Conservation (phyloP, 306 rosid species). For the Glycine tomentella region DNA sequence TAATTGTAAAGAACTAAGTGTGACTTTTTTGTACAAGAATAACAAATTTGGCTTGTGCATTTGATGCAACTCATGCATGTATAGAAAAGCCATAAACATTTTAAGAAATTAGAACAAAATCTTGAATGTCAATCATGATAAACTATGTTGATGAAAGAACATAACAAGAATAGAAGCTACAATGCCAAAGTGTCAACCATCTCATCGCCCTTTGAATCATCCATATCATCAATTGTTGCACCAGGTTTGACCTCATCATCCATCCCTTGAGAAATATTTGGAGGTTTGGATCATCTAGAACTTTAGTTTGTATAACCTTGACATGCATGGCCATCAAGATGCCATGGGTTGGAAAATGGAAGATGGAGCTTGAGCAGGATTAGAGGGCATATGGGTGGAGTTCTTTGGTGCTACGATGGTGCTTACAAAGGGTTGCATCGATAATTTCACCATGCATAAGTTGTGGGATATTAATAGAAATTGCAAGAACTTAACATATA, state of each 20-base stretch:
- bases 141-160: background rate
- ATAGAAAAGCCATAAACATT: background rate
- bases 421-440: too few relatives aligned
- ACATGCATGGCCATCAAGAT: background rate
- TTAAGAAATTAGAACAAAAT: background rate
- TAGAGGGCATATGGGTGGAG: too few relatives aligned
- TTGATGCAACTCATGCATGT: background rate
- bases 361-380: too few relatives aligned
- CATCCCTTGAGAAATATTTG: too few relatives aligned
- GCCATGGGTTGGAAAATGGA: background rate
- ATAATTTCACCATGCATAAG: too few relatives aligned
- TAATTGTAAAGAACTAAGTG: too few relatives aligned
- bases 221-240: background rate
- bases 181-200: background rate
- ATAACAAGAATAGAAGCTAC: background rate
- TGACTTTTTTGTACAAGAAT: background rate
- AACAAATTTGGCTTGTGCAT: background rate
- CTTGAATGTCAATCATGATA: too few relatives aligned
- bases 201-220: background rate
- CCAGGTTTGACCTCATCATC: background rate
- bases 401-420: too few relatives aligned
- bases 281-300: background rate
- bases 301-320: background rate
- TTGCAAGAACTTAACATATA: too few relatives aligned
- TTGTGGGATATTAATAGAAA: too few relatives aligned